Conservation (phyloP, 257 asterid species). For the Capsicum chinense region DNA sequence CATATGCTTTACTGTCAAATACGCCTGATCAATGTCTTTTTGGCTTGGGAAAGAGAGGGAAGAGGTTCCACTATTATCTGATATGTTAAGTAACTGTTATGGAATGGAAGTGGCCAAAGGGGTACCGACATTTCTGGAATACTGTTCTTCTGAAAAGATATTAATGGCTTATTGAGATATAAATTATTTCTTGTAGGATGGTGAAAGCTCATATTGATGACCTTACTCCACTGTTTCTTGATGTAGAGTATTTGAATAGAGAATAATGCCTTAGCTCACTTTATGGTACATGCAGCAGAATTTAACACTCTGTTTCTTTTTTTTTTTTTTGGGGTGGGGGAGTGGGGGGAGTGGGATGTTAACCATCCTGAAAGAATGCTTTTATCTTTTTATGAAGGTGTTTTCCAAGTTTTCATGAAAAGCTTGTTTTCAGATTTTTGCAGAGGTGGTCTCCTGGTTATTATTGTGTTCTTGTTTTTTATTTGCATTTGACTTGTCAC, state of each 20-base stretch:
- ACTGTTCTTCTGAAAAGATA: slow-evolving; percentile 4
- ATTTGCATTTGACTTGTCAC: slow-evolving; percentile 3
- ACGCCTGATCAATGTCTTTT: slow-evolving; percentile 1
- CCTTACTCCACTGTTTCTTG: neutral
- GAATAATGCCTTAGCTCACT: slow-evolving; percentile 3
- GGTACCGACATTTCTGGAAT: neutral
- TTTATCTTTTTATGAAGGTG: neutral
- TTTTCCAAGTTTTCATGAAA: slow-evolving; percentile 2
- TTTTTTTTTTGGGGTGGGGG: neutral
- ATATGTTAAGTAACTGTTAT: neutral
- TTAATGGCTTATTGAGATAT: neutral
- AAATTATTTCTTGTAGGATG: neutral
- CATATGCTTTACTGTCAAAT: neutral
- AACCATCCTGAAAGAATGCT: neutral
- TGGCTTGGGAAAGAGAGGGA: neutral
- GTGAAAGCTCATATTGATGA: neutral
- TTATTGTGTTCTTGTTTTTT: slow-evolving; percentile 21
- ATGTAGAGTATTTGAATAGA: neutral
- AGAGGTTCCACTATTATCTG: neutral
- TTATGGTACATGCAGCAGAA: neutral
- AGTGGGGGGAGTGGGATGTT: neutral
- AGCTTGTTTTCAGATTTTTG: neutral
- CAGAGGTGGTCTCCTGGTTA: neutral
- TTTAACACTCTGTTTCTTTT: neutral
- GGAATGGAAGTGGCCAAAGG: neutral